Conservation (phyloP, 1,139 yeast species). For the Debaryomyces nepalensis region DNA sequence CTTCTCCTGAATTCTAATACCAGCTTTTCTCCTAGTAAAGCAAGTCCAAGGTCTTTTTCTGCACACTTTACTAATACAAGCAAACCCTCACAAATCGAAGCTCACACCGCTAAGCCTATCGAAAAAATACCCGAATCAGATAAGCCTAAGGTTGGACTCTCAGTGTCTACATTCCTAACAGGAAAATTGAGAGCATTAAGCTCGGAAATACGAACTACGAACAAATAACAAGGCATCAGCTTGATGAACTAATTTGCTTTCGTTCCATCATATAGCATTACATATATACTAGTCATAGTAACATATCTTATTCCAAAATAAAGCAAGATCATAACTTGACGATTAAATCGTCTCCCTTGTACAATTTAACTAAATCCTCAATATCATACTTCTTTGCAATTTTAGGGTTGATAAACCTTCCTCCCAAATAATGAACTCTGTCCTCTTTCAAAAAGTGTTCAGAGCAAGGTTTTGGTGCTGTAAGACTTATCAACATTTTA, state of each 20-base stretch:
- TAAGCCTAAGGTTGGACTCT: not conserved
- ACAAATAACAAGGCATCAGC: not conserved
- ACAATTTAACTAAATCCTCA: conserved; percentile 41
- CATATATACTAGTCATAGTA: not conserved
- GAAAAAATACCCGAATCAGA: not conserved
- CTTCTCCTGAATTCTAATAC: not conserved
- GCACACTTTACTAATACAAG: not conserved
- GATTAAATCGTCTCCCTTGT: conserved; percentile 43
- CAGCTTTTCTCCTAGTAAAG: conserved; percentile 17
- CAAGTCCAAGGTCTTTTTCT: conserved; percentile 5
- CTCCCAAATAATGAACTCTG: conserved; percentile 79
- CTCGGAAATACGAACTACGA: not conserved
- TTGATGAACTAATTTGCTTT: not conserved
- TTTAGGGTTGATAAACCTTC: conserved; percentile 70
- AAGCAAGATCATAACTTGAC: conserved; percentile 31
- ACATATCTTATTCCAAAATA: not conserved
- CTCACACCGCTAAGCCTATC: too few relatives aligned
- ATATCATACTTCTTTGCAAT: conserved; percentile 78
- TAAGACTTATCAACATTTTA: conserved; percentile 72
- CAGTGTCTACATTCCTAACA: conserved; percentile 2
- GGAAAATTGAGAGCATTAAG: not conserved
- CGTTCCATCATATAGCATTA: not conserved
- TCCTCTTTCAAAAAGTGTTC: conserved; percentile 38
- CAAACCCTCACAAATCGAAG: too few relatives aligned
- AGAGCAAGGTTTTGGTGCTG: conserved; percentile 94